Evolutionary conservation across 352 stramenopile species (phyloP), one percentile per base, ranked within the genome.

Genomic region (Phytophthora palmivora): DNA sequence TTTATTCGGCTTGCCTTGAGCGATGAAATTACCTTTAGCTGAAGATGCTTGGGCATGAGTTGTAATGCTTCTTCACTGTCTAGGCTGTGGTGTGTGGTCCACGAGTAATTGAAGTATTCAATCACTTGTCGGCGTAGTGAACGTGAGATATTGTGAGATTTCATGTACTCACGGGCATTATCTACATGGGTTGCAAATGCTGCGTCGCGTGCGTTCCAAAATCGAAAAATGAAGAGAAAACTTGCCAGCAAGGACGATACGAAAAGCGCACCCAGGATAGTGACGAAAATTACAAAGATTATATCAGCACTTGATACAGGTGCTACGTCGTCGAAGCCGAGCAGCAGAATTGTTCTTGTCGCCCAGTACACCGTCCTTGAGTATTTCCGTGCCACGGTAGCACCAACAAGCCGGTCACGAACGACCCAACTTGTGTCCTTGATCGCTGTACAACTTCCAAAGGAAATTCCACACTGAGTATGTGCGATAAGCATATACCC

Each of bases 401-500:
- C 74, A 0, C 78, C 79, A 6, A 69, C 45, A 2, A 92, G 74
- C 6, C 71, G 63, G 44, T 91, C 83, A 11, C 72, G 70, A 8
- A 89, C 72, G 10, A 78, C 77, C 83, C 83, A 91, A 33, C 75
- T 89, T 6, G 82, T 79, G 28, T 88, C 72, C 2, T 79, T 53
- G 2, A 63, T 32, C 2, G 61, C 26, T 21, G 73, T 44, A 32
- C 85, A 94, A 11, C 72, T 44, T 38, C 83, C 78, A 2, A 89
- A 55, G n/a, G 76, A 58, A 3, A 88, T 24, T 0, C 85, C 85
- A 41, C 85, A 94, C 21, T 79, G 57, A 0, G 64, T 36, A 32
- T 92, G 81, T 0, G 78, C 83, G 22, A 92, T 63, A 39, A 89
- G 52, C 71, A 94, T 88, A 63, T 92, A 94, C 0, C 75, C 80